These are phyloP conservation scores for Geotrichum europaeum DNA, from an alignment of 1,139 yeast species.

Conservation along the genomic window DNA sequence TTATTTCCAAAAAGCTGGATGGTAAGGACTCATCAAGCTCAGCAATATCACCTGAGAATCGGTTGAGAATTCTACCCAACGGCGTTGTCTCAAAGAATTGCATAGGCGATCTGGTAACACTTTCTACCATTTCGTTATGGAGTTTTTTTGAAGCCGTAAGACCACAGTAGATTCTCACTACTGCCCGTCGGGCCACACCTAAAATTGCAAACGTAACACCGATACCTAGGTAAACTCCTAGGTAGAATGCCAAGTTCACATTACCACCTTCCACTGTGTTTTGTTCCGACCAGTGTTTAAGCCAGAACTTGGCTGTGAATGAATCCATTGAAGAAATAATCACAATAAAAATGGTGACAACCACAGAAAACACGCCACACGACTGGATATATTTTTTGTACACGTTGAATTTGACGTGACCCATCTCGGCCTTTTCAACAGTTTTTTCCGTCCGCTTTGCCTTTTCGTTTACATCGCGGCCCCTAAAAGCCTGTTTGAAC, in stretches of 20 bases:
- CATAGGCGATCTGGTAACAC: conserved; percentile 76
- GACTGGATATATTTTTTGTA: conserved; percentile 76
- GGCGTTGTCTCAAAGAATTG: conserved; percentile 63
- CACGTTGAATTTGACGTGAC: conserved; percentile 81
- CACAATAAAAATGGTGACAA: conserved; percentile 41
- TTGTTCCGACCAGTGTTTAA: conserved; percentile 79
- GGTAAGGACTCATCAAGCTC: conserved; percentile 59
- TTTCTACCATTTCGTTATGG: conserved; percentile 72
- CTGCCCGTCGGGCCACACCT: conserved; percentile 54
- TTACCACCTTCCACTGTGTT: conserved; percentile 62
- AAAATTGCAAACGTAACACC: conserved; percentile 61
- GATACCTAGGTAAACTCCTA: conserved; percentile 62
- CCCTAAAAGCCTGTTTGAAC: conserved; percentile 36
- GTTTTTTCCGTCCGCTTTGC: conserved; percentile 28
- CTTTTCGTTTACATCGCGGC: conserved; percentile 34
- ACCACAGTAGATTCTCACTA: conserved; percentile 74
- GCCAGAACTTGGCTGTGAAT: conserved; percentile 67
- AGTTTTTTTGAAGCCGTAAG: conserved; percentile 72
- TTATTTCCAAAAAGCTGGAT: conserved; percentile 39
- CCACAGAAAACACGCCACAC: conserved; percentile 66
- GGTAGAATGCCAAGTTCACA: conserved; percentile 58
- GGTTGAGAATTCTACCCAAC: conserved; percentile 60
- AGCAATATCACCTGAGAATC: conserved; percentile 68
- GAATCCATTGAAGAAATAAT: conserved; percentile 45
- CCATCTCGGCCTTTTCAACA: conserved; percentile 71